Base-by-base conservation (phyloP, 2,329 filamentous ascomycete species). In the Cercospora berteroae region DNA sequence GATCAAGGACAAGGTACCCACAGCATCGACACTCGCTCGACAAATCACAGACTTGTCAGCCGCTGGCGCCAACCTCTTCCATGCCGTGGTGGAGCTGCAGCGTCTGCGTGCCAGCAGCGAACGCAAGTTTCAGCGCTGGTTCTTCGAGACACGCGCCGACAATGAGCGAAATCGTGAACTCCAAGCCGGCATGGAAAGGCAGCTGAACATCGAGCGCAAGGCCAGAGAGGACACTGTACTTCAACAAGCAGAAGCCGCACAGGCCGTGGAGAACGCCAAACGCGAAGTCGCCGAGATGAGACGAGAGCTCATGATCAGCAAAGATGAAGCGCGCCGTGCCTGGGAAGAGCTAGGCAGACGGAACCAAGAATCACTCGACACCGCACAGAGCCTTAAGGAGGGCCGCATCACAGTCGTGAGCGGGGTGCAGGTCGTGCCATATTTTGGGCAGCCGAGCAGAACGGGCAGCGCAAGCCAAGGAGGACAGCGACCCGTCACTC, bases 21-120 rank as follows among this genome's bases (percentile, higher is more conserved):
- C 98, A 27, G 93, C 90, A 57, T 89, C 94, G 68, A 94, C 97
- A 76, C 87, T 98, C 75, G 92, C 93, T 10, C 89, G 95, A 33
- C 95, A 99, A 78, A 94, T 99, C 63, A 97, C 93, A 0, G 95
- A 99, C 77, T 85, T 99, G n/a, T 97, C 95, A 27, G 95, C 95
- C 7, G 95, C 95, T 0, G 95, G 95, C 12, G 95, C 95, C 5
- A 99, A 99, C 74, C 84, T 99, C 0, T 99, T 99, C 79, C 95
- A 99, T 78, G 95, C 95, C 9, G 94, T 99, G 0, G 95, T 99
- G 3, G 95, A 99, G 79, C 83, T 99, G 56, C 95, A 99, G 79
- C 89, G 95, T 31, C 84, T 99, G 27, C 90, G 95, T 52, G 95
- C 95, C 42, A 97, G 93, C 65, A 98, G 94, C 0, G 95, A 99